These are phyloP conservation scores for Ordospora pajunii DNA, from an alignment of 371 early-diverging fungal genomes.

Conservation along the genomic window DNA sequence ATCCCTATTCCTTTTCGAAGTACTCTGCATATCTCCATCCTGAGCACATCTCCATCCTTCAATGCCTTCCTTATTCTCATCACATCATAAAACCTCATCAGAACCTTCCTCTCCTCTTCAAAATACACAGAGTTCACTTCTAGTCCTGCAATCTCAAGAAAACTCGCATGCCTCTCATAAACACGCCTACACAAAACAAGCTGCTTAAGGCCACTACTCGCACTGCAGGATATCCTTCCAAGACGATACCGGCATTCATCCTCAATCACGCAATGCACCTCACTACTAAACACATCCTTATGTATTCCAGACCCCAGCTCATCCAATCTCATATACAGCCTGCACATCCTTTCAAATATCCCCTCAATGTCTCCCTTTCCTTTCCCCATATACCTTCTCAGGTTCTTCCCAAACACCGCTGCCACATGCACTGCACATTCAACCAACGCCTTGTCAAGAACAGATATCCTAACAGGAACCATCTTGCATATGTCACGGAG, in stretches of 20 bases:
- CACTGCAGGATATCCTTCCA: not conserved
- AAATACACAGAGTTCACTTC: not conserved
- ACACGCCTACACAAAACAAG: not conserved
- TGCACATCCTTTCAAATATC: not conserved
- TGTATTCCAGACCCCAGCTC: not conserved
- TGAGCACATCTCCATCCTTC: not conserved
- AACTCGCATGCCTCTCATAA: not conserved
- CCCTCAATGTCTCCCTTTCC: not conserved
- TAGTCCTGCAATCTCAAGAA: not conserved
- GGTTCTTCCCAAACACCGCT: not conserved
- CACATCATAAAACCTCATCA: constrained; percentile 3
- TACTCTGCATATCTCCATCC: not conserved
- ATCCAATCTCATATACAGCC: not conserved
- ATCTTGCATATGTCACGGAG: not conserved
- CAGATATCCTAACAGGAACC: not conserved
- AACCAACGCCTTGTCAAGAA: not conserved
- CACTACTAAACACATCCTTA: not conserved
- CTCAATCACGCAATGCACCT: not conserved
- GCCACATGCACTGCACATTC: not conserved
- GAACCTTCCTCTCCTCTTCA: not conserved
- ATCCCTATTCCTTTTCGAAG: not conserved
- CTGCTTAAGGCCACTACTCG: not conserved
- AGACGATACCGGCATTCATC: not conserved
- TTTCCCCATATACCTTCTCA: not conserved
- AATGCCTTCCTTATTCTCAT: not conserved